Evolutionary conservation across 1,284 basidiomycete species (phyloP).

Genomic region (Trichosporon sp.): DNA sequence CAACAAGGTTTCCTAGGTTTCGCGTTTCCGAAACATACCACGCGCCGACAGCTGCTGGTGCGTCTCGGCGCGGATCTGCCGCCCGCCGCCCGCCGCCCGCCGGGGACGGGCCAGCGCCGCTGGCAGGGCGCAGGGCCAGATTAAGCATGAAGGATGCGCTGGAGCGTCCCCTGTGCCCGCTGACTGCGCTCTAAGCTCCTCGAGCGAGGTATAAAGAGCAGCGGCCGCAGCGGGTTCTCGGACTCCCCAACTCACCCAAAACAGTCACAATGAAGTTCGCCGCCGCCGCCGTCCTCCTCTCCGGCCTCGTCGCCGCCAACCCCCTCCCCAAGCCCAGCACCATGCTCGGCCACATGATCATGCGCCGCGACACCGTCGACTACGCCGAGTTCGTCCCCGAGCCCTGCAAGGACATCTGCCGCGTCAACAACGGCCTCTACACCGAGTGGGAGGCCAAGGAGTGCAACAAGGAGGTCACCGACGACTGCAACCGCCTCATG

Average conservation of each 20-base stretch:
- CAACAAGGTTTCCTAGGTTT: background rate
- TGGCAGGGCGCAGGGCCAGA: no score
- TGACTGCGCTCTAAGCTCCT: no score
- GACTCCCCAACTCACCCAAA: background rate
- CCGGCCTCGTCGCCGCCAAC: background rate
- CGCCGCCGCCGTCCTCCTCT: background rate
- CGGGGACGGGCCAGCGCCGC: no score
- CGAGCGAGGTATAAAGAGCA: background rate
- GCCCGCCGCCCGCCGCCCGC: no score
- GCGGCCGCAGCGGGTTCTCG: no score
- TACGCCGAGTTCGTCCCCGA: background rate
- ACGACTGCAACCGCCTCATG: background rate
- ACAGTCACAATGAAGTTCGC: background rate
- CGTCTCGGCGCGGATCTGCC: no score
- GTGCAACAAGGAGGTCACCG: conserved; percentile 1
- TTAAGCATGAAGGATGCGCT: background rate
- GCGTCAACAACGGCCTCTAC: background rate
- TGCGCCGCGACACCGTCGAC: background rate
- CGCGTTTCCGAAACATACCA: background rate
- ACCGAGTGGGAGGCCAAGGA: background rate
- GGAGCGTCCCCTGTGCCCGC: background rate
- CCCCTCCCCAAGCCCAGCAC: background rate
- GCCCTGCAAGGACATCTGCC: background rate
- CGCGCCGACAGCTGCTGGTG: no score
- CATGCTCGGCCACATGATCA: background rate